phyloP scores from a whole-genome alignment of 176 grass and related monocot species.

The Alloteropsis semialata region DNA sequence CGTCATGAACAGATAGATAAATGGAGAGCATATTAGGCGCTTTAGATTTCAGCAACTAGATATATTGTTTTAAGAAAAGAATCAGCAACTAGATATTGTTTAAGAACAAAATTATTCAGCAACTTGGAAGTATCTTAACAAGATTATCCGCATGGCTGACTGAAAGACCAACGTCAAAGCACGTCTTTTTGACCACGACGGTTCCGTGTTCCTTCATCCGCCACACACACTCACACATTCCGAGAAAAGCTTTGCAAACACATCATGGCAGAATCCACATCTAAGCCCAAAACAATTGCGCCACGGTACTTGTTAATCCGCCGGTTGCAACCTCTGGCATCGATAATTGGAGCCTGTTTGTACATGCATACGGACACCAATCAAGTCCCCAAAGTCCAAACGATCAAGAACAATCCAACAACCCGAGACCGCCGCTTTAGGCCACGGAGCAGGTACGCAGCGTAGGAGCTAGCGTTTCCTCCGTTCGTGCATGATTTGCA shows the following conservation, averaged over 20 bases:
- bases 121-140: not conserved
- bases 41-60: not conserved
- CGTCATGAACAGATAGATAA: not conserved
- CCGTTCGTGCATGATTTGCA: not conserved
- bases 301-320: constrained; percentile 8
- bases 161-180: constrained; percentile 26
- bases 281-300: not conserved
- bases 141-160: not conserved
- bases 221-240: constrained; percentile 26
- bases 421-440: not conserved
- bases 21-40: not conserved
- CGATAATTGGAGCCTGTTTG: not conserved
- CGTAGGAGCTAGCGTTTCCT: not conserved
- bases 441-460: not conserved
- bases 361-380: not conserved
- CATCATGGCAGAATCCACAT: not conserved
- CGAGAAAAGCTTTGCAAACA: not conserved
- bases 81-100: not conserved
- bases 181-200: constrained; percentile 15
- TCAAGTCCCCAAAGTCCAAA: constrained; percentile 25
- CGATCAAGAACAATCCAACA: not conserved
- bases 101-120: not conserved
- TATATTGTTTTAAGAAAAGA: not conserved
- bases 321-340: not conserved
- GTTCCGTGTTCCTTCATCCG: constrained; percentile 19